Percentiles rank a stretch among this genome's conserved stretches.
phyloP scores from a whole-genome alignment of 2,329 filamentous ascomycete genomes.

The Microdochium nivale region DNA sequence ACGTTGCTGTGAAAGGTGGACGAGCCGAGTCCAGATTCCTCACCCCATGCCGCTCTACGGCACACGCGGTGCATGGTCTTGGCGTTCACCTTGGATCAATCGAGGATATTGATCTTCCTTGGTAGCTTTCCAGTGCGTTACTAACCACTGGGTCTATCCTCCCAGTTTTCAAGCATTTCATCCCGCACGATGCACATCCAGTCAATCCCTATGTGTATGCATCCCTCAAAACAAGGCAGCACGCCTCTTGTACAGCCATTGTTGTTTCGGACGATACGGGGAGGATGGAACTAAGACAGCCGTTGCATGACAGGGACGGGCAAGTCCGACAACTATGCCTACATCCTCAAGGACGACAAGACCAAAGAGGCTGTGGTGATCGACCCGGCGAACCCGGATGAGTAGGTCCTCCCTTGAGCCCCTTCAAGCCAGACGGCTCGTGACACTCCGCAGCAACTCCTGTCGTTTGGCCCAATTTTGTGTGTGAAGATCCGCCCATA shows the following conservation, averaged over 20 bases:
- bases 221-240: no score
- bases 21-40: no score
- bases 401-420: conserved; percentile 42
- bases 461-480: no score
- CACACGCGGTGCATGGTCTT: no score
- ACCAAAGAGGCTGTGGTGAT: conserved; percentile 71
- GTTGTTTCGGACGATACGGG: not conserved
- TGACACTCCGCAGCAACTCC: no score
- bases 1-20: no score
- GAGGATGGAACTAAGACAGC: not conserved
- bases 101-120: not conserved
- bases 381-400: conserved; percentile 69
- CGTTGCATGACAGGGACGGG: conserved; percentile 58
- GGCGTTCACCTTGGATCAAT: no score
- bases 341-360: conserved; percentile 70
- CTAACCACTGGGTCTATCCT: not conserved
- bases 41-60: no score
- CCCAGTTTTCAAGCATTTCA: not conserved
- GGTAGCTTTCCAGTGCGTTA: not conserved
- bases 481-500: no score
- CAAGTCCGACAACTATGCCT: conserved; percentile 75
- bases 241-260: no score
- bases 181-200: conserved; percentile 70
- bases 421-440: no score
- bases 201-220: conserved; percentile 77